These are phyloP conservation scores for Potentilla sterilis DNA, from an alignment of 306 rosid genomes.

Conservation along the genomic window DNA sequence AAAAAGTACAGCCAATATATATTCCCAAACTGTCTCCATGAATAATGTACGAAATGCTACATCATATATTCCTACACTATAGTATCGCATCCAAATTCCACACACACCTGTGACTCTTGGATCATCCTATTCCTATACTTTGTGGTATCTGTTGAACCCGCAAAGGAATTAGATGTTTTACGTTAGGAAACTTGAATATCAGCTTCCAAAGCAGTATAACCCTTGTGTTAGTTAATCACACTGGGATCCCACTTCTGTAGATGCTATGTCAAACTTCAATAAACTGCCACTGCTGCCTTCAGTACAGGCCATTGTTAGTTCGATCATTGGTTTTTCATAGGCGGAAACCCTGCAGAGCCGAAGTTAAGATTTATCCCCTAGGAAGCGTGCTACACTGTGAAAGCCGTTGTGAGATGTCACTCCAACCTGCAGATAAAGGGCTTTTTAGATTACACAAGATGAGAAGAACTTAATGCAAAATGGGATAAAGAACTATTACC, in stretches of 20 bases:
- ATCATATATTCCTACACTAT: neutral
- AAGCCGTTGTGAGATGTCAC: conserved; percentile 59
- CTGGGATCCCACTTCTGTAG: neutral
- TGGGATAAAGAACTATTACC: conserved; percentile 40
- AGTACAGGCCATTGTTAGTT: neutral
- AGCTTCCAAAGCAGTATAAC: neutral
- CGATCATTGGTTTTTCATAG: neutral
- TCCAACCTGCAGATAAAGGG: conserved; percentile 58
- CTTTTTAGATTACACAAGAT: conserved; percentile 25
- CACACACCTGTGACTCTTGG: neutral
- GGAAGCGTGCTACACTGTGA: conserved; percentile 53
- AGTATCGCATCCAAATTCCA: neutral
- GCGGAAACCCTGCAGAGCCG: neutral
- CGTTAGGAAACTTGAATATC: neutral
- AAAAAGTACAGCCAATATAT: too few relatives aligned
- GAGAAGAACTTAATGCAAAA: conserved; percentile 2
- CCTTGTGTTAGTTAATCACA: neutral
- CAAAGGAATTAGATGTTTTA: neutral
- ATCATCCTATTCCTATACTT: neutral
- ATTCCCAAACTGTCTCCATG: too few relatives aligned
- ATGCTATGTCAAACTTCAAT: neutral
- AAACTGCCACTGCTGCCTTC: neutral
- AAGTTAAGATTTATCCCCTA: conserved; percentile 42
- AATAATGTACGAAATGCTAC: neutral
- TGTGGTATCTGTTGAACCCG: neutral